Evolutionary conservation across 768 basidiomycete genomes (phyloP).

Genomic region (Brasilioporus rufonigricans): DNA sequence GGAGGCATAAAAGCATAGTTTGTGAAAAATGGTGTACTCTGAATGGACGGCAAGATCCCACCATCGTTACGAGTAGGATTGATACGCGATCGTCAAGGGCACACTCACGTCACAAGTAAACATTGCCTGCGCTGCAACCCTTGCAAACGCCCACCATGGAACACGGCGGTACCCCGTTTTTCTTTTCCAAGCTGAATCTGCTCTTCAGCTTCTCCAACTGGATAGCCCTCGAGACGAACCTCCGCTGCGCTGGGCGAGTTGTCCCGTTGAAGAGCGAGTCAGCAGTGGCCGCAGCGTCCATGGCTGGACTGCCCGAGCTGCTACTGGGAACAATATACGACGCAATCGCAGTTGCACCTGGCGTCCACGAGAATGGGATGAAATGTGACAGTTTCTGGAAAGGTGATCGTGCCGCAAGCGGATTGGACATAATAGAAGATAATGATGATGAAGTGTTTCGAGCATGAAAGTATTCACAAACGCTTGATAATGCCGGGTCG

Average conservation of each 20-base stretch:
- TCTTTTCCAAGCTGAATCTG: conserved; percentile 46
- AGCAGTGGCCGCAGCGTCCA: conserved; percentile 9
- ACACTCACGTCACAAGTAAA: conserved; percentile 30
- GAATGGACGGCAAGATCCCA: conserved; percentile 8
- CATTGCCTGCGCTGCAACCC: conserved; percentile 22
- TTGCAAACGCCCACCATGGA: conserved; percentile 29
- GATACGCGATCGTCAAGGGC: conserved; percentile 1
- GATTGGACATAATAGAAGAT: conserved; percentile 50
- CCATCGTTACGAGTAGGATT: neutral
- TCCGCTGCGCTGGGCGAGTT: conserved; percentile 24
- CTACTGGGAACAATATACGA: conserved; percentile 23
- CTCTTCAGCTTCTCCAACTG: conserved; percentile 63
- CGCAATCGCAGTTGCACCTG: conserved; percentile 34
- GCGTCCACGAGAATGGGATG: conserved; percentile 54
- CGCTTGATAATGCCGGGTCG: conserved; percentile 10
- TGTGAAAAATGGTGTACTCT: conserved; percentile 8
- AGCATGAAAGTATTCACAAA: conserved; percentile 27
- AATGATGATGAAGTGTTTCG: conserved; percentile 39
- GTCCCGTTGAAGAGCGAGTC: conserved; percentile 8
- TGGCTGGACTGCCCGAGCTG: conserved; percentile 11
- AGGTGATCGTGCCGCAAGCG: conserved; percentile 54
- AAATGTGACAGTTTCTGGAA: conserved; percentile 61
- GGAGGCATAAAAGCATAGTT: conserved; percentile 23
- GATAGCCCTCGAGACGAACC: conserved; percentile 59
- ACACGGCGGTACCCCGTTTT: conserved; percentile 17